Conservation (phyloP, 1,284 basidiomycete species). For the Microbotryum lychnidis-dioicae region DNA sequence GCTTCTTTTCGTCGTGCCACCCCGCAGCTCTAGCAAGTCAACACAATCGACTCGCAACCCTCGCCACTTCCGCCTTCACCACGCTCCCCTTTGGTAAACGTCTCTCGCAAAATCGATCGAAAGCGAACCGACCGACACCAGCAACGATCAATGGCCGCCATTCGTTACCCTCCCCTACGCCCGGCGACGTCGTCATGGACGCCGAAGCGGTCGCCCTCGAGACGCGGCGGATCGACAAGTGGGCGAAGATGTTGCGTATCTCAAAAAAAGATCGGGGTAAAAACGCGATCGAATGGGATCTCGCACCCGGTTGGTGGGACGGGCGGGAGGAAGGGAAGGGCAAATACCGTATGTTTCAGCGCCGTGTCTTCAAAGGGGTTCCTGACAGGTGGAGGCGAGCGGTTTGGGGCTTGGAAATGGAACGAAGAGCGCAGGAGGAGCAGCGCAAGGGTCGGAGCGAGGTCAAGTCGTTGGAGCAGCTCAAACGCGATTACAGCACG, state of each 20-base stretch:
- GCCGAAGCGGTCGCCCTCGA: slow-evolving; percentile 49
- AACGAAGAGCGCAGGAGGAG: slow-evolving; percentile 22
- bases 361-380: slow-evolving; percentile 86
- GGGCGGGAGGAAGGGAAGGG: slow-evolving; percentile 42
- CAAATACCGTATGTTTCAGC: slow-evolving; percentile 43
- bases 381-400: slow-evolving; percentile 92
- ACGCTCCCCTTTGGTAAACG: slow-evolving; percentile 12
- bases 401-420: slow-evolving; percentile 57
- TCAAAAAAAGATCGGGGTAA: slow-evolving; percentile 53
- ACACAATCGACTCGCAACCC: slow-evolving; percentile 27
- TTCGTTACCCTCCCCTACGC: slow-evolving; percentile 4
- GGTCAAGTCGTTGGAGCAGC: slow-evolving; percentile 17
- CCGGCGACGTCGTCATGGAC: slow-evolving; percentile 19
- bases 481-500: slow-evolving; percentile 49
- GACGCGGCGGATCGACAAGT: slow-evolving; percentile 65
- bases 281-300: slow-evolving; percentile 65
- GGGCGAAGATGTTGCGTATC: slow-evolving; percentile 67
- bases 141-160: background rate
- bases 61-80: slow-evolving; percentile 16
- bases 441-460: background rate
- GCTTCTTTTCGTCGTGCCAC: slow-evolving; percentile 34
- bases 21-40: slow-evolving; percentile 25
- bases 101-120: slow-evolving; percentile 1
- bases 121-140: background rate
- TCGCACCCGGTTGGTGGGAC: slow-evolving; percentile 55